Evolutionary conservation across 495 filamentous ascomycete species (phyloP).

Genomic region (Sphaerosporella brunnea): DNA sequence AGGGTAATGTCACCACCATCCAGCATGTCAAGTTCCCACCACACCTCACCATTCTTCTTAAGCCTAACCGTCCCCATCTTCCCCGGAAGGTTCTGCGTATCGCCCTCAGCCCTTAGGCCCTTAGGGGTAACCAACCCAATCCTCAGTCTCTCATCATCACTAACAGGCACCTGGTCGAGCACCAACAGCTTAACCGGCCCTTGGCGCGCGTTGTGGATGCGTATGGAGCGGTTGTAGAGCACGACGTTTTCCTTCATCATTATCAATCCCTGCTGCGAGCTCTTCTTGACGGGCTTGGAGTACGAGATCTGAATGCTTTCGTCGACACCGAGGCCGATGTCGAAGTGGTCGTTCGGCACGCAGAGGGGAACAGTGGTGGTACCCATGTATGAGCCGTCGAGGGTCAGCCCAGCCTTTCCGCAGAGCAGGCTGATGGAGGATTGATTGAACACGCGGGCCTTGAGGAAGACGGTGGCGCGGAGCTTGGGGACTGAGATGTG

Average conservation of each 20-base stretch:
- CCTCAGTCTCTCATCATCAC: slow-evolving; percentile 43
- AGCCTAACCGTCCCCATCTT: slow-evolving; percentile 23
- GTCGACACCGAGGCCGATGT: slow-evolving; percentile 47
- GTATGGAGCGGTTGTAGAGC: slow-evolving; percentile 35
- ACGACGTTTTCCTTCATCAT: slow-evolving; percentile 39
- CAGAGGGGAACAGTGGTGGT: slow-evolving; percentile 40
- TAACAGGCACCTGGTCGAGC: slow-evolving; percentile 50
- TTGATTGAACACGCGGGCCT: slow-evolving; percentile 43
- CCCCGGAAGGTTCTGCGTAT: slow-evolving; percentile 28
- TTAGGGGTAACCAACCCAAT: slow-evolving; percentile 37
- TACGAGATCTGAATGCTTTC: slow-evolving; percentile 44
- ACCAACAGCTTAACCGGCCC: slow-evolving; percentile 29
- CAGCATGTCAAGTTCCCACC: slow-evolving; percentile 42
- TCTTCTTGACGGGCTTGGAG: slow-evolving; percentile 40
- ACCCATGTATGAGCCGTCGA: slow-evolving; percentile 52
- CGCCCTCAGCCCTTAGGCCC: slow-evolving; percentile 34
- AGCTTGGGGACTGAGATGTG: slow-evolving; percentile 43
- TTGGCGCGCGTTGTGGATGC: not conserved
- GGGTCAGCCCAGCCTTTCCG: slow-evolving; percentile 44
- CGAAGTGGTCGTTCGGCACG: slow-evolving; percentile 38
- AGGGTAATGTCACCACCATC: slow-evolving; percentile 39
- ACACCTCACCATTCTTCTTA: slow-evolving; percentile 43
- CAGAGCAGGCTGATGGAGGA: slow-evolving; percentile 41
- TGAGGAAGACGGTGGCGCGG: slow-evolving; percentile 46
- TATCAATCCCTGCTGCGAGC: slow-evolving; percentile 6